Evolutionary conservation across 2,329 filamentous ascomycete genomes (phyloP).

Genomic region (Hymenoscyphus occultus): DNA sequence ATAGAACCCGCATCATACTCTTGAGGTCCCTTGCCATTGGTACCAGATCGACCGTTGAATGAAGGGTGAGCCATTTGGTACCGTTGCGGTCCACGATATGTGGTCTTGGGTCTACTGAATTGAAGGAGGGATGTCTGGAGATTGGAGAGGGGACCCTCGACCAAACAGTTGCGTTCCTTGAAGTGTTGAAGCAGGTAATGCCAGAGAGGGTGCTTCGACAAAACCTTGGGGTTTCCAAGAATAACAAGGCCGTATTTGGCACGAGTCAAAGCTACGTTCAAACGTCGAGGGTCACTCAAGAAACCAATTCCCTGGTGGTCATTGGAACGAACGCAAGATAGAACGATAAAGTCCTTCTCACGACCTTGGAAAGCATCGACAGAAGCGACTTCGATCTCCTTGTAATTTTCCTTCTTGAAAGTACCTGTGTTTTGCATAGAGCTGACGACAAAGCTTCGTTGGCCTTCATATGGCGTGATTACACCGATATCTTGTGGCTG

Average conservation of each 20-base stretch:
- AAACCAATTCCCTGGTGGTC: conserved; percentile 99
- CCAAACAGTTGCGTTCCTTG: conserved; percentile 93
- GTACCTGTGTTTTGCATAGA: conserved; percentile 99
- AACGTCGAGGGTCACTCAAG: conserved; percentile 92
- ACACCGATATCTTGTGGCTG: conserved; percentile 91
- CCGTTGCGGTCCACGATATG: conserved; percentile 82
- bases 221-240: conserved; percentile 93
- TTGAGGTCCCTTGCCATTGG: conserved; percentile 36
- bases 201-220: conserved; percentile 97
- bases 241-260: conserved; percentile 97
- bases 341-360: conserved; percentile 98
- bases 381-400: conserved; percentile 96
- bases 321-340: conserved; percentile 97
- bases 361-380: conserved; percentile 98
- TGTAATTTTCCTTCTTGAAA: conserved; percentile 98
- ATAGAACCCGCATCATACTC: conserved; percentile 75
- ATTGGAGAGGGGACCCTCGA: conserved; percentile 92
- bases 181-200: conserved; percentile 93
- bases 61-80: conserved; percentile 74
- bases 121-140: conserved; percentile 94
- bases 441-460: conserved; percentile 96
- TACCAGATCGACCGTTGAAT: conserved; percentile 35
- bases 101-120: conserved; percentile 90
- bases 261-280: conserved; percentile 95
- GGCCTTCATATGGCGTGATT: conserved; percentile 97